Evolutionary conservation across 164 flowering plant species (phyloP).

Genomic region (Tinospora cordifolia): DNA sequence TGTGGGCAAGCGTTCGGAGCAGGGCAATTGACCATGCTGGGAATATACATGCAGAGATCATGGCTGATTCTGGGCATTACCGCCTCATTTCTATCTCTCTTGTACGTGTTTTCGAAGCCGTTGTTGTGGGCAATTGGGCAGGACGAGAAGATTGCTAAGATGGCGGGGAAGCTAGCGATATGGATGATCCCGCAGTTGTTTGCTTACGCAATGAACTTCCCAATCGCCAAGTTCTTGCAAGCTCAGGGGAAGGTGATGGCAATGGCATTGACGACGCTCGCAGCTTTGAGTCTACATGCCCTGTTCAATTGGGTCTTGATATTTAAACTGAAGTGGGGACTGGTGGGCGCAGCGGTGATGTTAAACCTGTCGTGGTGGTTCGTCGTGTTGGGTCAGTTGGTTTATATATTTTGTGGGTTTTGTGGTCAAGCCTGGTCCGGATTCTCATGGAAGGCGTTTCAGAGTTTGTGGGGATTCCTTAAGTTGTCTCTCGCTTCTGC

Average conservation of each 20-base stretch:
- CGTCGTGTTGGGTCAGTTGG: constrained; percentile 41
- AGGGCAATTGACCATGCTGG: constrained; percentile 38
- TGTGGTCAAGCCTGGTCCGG: constrained; percentile 40
- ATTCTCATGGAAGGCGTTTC: constrained; percentile 33
- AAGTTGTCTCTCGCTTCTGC: constrained; percentile 60
- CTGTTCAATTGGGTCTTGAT: constrained; percentile 51
- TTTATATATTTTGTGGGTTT: constrained; percentile 32
- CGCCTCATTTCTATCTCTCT: constrained; percentile 31
- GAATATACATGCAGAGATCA: constrained; percentile 43
- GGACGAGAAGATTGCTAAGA: too few relatives aligned
- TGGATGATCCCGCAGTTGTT: constrained; percentile 69
- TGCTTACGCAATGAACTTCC: constrained; percentile 62
- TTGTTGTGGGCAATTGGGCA: constrained; percentile 21
- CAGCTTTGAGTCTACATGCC: constrained; percentile 35
- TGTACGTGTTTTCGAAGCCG: constrained; percentile 43
- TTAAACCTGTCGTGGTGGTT: constrained; percentile 59
- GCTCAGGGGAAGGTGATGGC: constrained; percentile 32
- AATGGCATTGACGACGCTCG: constrained; percentile 5
- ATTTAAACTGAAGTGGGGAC: constrained; percentile 52
- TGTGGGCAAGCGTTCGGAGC: constrained; percentile 63
- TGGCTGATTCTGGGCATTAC: constrained; percentile 29
- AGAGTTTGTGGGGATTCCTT: constrained; percentile 46
- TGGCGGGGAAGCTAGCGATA: background rate
- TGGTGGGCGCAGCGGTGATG: constrained; percentile 59
- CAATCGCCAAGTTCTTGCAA: constrained; percentile 59